Conservation (phyloP, 345 rosid genomes). For the Syzygium oleosum region DNA sequence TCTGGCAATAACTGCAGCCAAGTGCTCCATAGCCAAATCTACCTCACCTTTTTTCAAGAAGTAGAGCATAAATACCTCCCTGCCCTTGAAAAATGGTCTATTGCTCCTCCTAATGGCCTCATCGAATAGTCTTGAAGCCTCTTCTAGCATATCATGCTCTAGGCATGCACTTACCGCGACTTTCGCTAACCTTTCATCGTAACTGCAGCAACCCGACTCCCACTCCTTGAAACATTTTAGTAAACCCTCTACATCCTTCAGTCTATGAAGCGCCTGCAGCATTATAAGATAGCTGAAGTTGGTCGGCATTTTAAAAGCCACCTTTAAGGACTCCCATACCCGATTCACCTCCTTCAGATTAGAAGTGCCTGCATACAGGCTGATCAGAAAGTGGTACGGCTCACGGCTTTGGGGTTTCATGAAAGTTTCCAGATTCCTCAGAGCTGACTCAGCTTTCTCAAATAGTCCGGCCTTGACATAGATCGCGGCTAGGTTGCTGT, state of each 20-base stretch:
- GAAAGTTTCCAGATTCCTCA: slow-evolving; percentile 49
- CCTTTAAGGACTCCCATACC: slow-evolving; percentile 50
- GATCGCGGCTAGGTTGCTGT: slow-evolving; percentile 49
- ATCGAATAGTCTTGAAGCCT: slow-evolving; percentile 41
- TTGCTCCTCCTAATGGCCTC: slow-evolving; percentile 20
- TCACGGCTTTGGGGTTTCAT: slow-evolving; percentile 34
- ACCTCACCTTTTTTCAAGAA: slow-evolving; percentile 29
- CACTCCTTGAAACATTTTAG: slow-evolving; percentile 51
- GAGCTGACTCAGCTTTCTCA: slow-evolving; percentile 57
- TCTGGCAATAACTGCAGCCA: slow-evolving; percentile 39
- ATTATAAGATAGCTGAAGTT: slow-evolving; percentile 47
- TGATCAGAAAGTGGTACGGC: slow-evolving; percentile 62
- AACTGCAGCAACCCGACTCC: slow-evolving; percentile 40
- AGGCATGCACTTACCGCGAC: slow-evolving; percentile 40
- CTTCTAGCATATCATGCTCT: slow-evolving; percentile 33
- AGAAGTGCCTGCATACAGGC: slow-evolving; percentile 43
- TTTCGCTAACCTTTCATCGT: slow-evolving; percentile 56
- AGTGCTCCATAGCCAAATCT: slow-evolving; percentile 35
- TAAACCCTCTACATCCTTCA: slow-evolving; percentile 49
- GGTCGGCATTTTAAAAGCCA: slow-evolving; percentile 19
- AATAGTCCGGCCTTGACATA: slow-evolving; percentile 49
- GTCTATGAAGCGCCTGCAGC: slow-evolving; percentile 51
- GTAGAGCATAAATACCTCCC: slow-evolving; percentile 51
- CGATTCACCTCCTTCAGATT: slow-evolving; percentile 48
- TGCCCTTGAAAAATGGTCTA: slow-evolving; percentile 27